A percentile compares a stretch with the other conserved stretches of the same genome.
Evolutionary conservation across 805 yeast species (phyloP).

Genomic region (Candida ulmi): DNA sequence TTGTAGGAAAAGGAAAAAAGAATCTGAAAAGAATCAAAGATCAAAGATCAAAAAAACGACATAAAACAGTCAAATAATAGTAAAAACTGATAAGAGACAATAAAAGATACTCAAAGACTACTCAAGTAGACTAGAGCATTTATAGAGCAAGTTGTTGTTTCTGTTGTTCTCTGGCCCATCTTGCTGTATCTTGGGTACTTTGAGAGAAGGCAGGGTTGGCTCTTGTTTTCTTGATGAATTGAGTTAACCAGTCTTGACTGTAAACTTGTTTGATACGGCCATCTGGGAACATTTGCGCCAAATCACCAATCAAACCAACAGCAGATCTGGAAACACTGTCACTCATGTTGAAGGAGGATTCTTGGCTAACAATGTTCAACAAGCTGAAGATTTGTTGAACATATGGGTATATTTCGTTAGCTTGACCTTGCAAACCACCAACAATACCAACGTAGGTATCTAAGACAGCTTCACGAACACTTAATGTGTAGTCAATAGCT

Average conservation of each 20-base stretch:
- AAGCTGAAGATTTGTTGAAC: constrained; percentile 68
- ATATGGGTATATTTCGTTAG: constrained; percentile 60
- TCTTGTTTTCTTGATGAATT: constrained; percentile 70
- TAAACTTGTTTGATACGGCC: constrained; percentile 69
- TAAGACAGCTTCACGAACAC: constrained; percentile 79
- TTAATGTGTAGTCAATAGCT: constrained; percentile 65
- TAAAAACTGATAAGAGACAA: constrained; percentile 5
- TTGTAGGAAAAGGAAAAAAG: too few species aligned
- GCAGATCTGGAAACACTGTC: constrained; percentile 78
- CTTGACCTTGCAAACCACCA: constrained; percentile 73
- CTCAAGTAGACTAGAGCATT: neutral
- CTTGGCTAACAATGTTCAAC: constrained; percentile 52
- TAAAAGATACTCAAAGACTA: constrained; percentile 6
- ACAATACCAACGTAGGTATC: constrained; percentile 95
- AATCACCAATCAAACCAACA: constrained; percentile 89
- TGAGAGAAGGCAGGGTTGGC: constrained; percentile 53
- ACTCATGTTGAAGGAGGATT: constrained; percentile 51
- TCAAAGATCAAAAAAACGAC: neutral
- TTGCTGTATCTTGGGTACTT: constrained; percentile 82
- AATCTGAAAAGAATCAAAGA: neutral
- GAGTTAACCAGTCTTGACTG: constrained; percentile 72
- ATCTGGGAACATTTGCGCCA: constrained; percentile 78
- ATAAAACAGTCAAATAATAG: neutral
- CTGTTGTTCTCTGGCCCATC: constrained; percentile 88
- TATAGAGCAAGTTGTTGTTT: constrained; percentile 16